Evolutionary conservation across 2,329 filamentous ascomycete genomes (phyloP), one percentile per base, ranked within the genome.

Genomic region (Sclerotinia glacialis): DNA sequence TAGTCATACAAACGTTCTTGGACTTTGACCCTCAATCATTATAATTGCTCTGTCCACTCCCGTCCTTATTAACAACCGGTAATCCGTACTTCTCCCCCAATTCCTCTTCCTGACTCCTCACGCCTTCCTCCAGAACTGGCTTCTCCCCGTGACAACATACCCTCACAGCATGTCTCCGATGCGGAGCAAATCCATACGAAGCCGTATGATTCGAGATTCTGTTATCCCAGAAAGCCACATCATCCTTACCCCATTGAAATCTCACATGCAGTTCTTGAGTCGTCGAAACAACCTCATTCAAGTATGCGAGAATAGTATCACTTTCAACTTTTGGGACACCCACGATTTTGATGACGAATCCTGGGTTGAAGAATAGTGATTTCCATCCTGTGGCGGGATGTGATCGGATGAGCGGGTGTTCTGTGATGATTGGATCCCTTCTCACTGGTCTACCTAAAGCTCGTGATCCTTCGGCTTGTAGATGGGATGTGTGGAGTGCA

Each of bases 221-320:
- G 69, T 89, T 90, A 73, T 90, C 87, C 87, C 88, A 90, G 67
- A 90, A 82, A 0, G 86, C 86, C 1, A 91, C 85, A 67, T 89
- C 88, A 52, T 85, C 82, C 69, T 85, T 83, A 53, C 82, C 80
- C 87, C 88, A 89, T 70, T 84, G 82, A 73, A 89, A 86, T 23
- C 89, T 82, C 7, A 85, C 88, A 72, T 92, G 89, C 67, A 89
- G 80, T 76, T 93, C 90, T 52, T 89, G 88, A 8, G 81, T 85
- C 1, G 83, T 83, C 3, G 81, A 77, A 8, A 86, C 80, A 31
- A 86, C 77, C 71, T 85, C 82, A 44, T 83, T 85, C 44, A 87
- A 78, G 56, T 82, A 80, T 3, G 75, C 72, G 68, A 86, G 79
- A 69, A 85, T 83, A 52, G 79, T 76, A 69, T 85, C 82, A 44